Percentiles rank a stretch among this genome's conserved stretches.
phyloP scores from a whole-genome alignment of 192 early-diverging fungal species.

The Dissophora globulifera region DNA sequence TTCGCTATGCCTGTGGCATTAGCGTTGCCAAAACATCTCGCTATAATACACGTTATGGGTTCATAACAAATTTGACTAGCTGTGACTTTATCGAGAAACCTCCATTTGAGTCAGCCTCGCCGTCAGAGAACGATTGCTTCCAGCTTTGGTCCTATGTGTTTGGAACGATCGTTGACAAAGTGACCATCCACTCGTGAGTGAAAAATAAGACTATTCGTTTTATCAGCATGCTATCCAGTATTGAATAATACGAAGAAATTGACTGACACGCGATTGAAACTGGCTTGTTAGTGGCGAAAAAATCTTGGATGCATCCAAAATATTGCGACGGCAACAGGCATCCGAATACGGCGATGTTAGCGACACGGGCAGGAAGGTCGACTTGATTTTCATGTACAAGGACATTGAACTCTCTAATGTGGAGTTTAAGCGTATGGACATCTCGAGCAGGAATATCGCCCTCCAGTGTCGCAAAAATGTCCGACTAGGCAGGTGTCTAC shows the following conservation, averaged over 20 bases:
- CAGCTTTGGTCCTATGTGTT: conserved; percentile 3
- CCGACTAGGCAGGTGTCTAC: conserved; percentile 22
- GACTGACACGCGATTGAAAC: not conserved
- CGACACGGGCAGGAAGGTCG: not conserved
- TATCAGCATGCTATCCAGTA: too few species aligned
- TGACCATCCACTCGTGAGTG: conserved; percentile 12
- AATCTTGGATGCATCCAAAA: conserved; percentile 10
- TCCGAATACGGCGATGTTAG: conserved; percentile 16
- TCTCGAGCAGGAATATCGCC: conserved; percentile 4
- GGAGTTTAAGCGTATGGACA: conserved; percentile 6
- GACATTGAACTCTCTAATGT: conserved; percentile 12
- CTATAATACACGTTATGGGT: too few species aligned
- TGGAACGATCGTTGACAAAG: not conserved
- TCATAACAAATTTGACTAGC: too few species aligned
- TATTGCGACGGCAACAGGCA: conserved; percentile 13
- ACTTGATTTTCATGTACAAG: conserved; percentile 10
- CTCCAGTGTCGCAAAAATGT: conserved; percentile 10
- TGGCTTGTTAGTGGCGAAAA: conserved; percentile 4
- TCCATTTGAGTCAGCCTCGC: not conserved
- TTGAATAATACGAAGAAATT: too few species aligned
- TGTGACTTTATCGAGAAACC: conserved; percentile 3
- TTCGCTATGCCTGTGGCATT: too few species aligned
- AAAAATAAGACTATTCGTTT: not conserved
- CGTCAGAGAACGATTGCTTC: conserved; percentile 16
- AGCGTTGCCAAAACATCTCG: too few species aligned